Conservation (phyloP, 495 filamentous ascomycete genomes). For the Tuber melanosporum region DNA sequence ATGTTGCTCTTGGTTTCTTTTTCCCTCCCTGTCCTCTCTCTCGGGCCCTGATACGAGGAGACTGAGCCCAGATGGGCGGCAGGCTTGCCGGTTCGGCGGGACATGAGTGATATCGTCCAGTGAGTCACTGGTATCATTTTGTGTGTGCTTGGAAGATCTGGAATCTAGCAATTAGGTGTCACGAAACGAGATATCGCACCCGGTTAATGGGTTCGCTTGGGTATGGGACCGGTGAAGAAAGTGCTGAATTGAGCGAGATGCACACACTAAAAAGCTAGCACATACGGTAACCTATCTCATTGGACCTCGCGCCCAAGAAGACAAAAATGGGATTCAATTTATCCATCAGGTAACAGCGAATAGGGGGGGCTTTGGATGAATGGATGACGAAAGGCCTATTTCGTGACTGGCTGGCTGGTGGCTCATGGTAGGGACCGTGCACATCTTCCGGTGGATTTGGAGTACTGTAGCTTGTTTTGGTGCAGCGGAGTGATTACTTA, state of each 20-base stretch:
- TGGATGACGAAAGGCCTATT: background rate
- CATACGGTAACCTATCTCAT: background rate
- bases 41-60: background rate
- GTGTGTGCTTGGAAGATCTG: background rate
- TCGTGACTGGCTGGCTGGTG: background rate
- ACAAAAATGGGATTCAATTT: background rate
- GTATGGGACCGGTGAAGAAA: background rate
- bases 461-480: background rate
- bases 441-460: background rate
- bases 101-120: background rate
- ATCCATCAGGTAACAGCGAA: background rate
- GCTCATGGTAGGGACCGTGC: background rate
- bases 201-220: background rate
- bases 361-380: background rate
- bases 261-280: background rate
- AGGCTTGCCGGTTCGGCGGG: background rate
- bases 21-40: background rate
- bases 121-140: background rate
- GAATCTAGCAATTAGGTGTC: background rate
- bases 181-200: background rate
- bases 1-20: background rate
- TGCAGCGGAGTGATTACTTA: background rate
- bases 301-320: background rate
- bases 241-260: background rate
- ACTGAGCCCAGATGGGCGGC: background rate